Percentiles rank a stretch among this genome's conserved stretches.
Evolutionary conservation across 2,329 filamentous ascomycete species (phyloP).

Genomic region (Cercospora berteroae): DNA sequence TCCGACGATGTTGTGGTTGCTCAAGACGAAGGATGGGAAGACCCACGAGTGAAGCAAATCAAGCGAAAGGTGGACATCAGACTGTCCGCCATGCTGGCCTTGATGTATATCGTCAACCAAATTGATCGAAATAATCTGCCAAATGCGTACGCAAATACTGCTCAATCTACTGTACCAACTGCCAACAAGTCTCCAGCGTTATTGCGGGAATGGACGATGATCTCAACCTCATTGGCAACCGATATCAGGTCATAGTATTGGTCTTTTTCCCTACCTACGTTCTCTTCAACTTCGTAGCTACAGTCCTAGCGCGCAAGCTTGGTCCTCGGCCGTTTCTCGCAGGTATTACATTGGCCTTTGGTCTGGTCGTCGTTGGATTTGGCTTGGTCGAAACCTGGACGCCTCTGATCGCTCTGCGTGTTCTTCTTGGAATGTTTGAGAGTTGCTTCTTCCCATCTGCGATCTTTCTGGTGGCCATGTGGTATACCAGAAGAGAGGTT

Average conservation of each 20-base stretch:
- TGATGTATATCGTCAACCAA: constrained; percentile 17
- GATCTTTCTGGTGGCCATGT: constrained; percentile 9
- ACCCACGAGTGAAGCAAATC: constrained; percentile 14
- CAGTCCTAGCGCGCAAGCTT: constrained; percentile 44
- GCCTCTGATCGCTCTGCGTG: constrained; percentile 38
- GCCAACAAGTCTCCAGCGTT: neutral
- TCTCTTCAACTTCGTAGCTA: constrained; percentile 56
- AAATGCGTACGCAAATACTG: constrained; percentile 7
- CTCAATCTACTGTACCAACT: neutral
- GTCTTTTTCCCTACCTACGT: constrained; percentile 49
- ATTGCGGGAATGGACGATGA: constrained; percentile 47
- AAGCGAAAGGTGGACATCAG: constrained; percentile 14
- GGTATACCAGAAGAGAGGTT: constrained; percentile 8
- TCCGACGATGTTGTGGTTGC: neutral
- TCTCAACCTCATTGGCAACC: constrained; percentile 44
- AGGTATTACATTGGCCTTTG: constrained; percentile 52
- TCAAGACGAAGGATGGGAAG: constrained; percentile 6
- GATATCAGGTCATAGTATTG: constrained; percentile 28
- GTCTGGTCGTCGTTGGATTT: constrained; percentile 8
- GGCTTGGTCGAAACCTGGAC: constrained; percentile 25
- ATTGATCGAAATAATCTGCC: constrained; percentile 17
- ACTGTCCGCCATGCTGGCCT: constrained; percentile 4
- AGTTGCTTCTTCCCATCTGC: constrained; percentile 29
- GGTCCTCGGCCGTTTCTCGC: constrained; percentile 53
- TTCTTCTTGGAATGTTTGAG: constrained; percentile 38